Conservation (phyloP, 2,329 filamentous ascomycete species). For the Zymoseptoria ardabiliae region DNA sequence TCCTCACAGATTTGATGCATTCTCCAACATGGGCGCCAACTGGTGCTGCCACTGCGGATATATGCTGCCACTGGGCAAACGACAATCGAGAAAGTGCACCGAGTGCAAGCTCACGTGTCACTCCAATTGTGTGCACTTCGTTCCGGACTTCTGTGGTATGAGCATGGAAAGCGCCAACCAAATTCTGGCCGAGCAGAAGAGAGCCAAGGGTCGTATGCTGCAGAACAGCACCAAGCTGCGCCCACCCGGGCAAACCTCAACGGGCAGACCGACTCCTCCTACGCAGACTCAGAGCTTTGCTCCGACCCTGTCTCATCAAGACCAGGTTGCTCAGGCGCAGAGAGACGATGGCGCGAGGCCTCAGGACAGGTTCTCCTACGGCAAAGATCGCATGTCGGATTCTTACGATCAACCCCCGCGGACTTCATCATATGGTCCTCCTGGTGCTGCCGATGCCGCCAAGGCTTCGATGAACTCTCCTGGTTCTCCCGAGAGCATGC, state of each 20-base stretch:
- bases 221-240: conserved; percentile 49
- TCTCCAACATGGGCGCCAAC: conserved; percentile 94
- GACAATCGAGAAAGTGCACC: conserved; percentile 88
- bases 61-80: conserved; percentile 86
- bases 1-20: conserved; percentile 93
- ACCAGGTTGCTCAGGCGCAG: conserved; percentile 25
- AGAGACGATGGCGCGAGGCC: conserved; percentile 17
- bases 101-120: conserved; percentile 92
- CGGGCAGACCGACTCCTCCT: conserved; percentile 40
- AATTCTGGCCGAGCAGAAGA: conserved; percentile 79
- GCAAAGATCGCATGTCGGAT: conserved; percentile 36
- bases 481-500: conserved; percentile 40
- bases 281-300: conserved; percentile 33
- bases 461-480: conserved; percentile 39
- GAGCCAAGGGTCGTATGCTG: conserved; percentile 50
- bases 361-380: conserved; percentile 42
- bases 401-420: conserved; percentile 32
- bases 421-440: conserved; percentile 34
- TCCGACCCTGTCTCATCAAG: conserved; percentile 28
- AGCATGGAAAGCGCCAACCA: conserved; percentile 95
- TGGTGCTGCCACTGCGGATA: conserved; percentile 99
- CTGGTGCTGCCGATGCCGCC: conserved; percentile 43
- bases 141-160: conserved; percentile 98
- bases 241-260: conserved; percentile 30
- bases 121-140: conserved; percentile 83